Evolutionary conservation across 345 rosid genomes (phyloP), one percentile per base, ranked within the genome.

Genomic region (Clausena lansium): DNA sequence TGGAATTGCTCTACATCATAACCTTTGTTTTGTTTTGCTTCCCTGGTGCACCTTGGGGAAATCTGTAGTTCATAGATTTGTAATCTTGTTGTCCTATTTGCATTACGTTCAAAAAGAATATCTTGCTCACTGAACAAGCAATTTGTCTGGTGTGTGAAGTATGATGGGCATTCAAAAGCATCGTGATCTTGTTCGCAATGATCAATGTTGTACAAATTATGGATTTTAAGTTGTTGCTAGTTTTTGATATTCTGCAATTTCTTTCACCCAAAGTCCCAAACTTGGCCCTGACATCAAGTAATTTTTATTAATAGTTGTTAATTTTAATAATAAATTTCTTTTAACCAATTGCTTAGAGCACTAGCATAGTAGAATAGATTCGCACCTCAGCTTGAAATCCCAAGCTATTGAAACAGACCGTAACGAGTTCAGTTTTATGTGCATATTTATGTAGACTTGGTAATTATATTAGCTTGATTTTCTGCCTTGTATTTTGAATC

Each of bases 351-450:
- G 13, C 47, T 39, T 79, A 95, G 97, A 88, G 86, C 1, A 39
- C 47, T 39, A 2, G 47, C 47, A 39, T 39, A 2, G 47, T 39
- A 39, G 47, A 39, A 39, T 39, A 39, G 47, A 39, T 39, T 39
- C 47, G 9, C 0, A 0, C 47, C 9, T 91, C 93, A 77, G 77
- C 93, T 78, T 95, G 94, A 66, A 95, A 88, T 82, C 47, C 47
- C 47, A 39, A 39, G 14, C 47, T 39, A 9, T 39, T 39, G 19
- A 33, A 10, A 58, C 28, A 2, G 9, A 22, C 5, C n/a, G 4
- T 2, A 63, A 15, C 6, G 38, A 7, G 24, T n/a, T 22, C 8
- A 38, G 13, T 7, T 39, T 39, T n/a, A n/a, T n/a, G n/a, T n/a
- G n/a, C n/a, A n/a, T n/a, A n/a, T n/a, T n/a, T n/a, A n/a, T n/a